These are phyloP conservation scores for Ganoderma lingzhi DNA, from an alignment of 1,284 basidiomycete genomes.

Conservation along the genomic window DNA sequence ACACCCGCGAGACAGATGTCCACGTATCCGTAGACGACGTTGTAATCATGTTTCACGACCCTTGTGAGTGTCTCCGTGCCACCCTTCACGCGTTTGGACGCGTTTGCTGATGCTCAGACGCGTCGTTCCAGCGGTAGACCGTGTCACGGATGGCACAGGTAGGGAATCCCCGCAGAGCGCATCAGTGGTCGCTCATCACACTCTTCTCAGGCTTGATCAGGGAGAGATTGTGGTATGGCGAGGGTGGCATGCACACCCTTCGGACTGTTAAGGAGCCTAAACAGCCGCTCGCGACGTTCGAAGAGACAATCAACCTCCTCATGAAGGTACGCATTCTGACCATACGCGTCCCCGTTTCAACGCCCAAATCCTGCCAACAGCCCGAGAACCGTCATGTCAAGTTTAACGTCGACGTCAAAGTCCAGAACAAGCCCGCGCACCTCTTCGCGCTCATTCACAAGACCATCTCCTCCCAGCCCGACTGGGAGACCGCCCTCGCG, in stretches of 20 bases:
- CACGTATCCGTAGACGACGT: conserved; percentile 93
- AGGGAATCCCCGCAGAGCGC: conserved; percentile 16
- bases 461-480: conserved; percentile 73
- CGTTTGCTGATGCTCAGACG: conserved; percentile 13
- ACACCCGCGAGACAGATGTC: conserved; percentile 77
- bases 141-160: conserved; percentile 78
- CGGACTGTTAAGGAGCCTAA: conserved; percentile 87
- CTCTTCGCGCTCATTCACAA: conserved; percentile 89
- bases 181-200: conserved; percentile 20
- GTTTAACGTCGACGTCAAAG: conserved; percentile 95
- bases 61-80: conserved; percentile 58
- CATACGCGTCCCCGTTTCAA: conserved; percentile 24
- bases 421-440: conserved; percentile 89
- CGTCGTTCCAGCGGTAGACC: conserved; percentile 58
- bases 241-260: conserved; percentile 82
- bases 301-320: conserved; percentile 82
- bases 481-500: conserved; percentile 85
- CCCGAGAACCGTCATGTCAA: conserved; percentile 87
- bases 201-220: conserved; percentile 64
- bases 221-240: conserved; percentile 74
- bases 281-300: conserved; percentile 90
- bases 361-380: conserved; percentile 46
- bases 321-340: conserved; percentile 67
- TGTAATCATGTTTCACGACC: conserved; percentile 97
- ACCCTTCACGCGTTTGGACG: conserved; percentile 14